Conservation (phyloP, 2,329 filamentous ascomycete species). For the Aspergillus jensenii region DNA sequence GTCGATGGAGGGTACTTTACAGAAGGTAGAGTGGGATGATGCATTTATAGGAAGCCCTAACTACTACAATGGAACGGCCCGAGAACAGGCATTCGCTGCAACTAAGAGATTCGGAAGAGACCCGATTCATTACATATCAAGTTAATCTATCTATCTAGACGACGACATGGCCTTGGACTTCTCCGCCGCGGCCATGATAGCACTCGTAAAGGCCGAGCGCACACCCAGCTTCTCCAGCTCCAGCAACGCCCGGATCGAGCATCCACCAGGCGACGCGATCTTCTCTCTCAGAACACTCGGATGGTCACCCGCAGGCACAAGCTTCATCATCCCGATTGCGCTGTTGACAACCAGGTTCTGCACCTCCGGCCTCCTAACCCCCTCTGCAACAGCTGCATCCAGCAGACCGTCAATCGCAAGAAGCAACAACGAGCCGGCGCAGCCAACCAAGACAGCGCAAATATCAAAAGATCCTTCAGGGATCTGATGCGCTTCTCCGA, state of each 20-base stretch:
- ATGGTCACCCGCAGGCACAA: constrained; percentile 16
- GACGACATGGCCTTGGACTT: constrained; percentile 2
- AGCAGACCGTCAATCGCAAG: constrained; percentile 52
- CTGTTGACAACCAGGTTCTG: constrained; percentile 14
- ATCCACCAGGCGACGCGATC: constrained; percentile 19
- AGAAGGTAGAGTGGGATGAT: no score
- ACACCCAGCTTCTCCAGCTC: constrained; percentile 10
- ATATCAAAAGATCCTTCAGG: constrained; percentile 13
- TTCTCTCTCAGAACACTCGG: constrained; percentile 15
- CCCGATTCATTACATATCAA: no score
- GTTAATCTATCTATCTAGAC: background rate
- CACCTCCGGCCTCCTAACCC: constrained; percentile 29
- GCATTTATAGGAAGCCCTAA: no score
- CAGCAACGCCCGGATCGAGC: constrained; percentile 9
- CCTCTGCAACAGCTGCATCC: constrained; percentile 55
- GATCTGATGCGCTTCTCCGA: constrained; percentile 10
- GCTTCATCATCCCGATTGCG: constrained; percentile 15
- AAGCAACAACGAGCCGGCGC: constrained; percentile 11
- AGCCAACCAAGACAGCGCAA: constrained; percentile 13
- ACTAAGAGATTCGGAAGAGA: no score
- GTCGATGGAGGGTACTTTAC: no score
- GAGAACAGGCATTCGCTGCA: no score
- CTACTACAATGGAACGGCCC: no score
- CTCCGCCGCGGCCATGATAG: constrained; percentile 13
- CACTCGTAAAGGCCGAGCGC: constrained; percentile 14